Conservation (phyloP, 495 filamentous ascomycete species). For the Emericellopsis terricola region DNA sequence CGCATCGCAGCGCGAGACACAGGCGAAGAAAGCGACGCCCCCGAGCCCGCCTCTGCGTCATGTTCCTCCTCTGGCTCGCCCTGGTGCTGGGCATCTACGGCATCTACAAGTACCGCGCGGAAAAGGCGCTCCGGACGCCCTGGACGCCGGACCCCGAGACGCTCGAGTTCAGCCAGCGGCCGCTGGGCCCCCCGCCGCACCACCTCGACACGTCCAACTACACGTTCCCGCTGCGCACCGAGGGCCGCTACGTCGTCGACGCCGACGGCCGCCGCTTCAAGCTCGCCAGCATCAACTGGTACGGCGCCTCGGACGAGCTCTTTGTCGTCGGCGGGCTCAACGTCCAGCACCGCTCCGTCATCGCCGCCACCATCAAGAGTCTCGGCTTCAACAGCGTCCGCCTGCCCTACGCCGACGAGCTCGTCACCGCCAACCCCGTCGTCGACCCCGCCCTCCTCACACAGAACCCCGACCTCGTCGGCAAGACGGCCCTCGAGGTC, state of each 20-base stretch:
- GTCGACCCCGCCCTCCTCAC: conserved; percentile 26
- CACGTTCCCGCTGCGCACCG: conserved; percentile 29
- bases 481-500: conserved; percentile 32
- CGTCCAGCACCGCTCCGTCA: conserved; percentile 32
- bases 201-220: conserved; percentile 21
- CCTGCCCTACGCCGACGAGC: conserved; percentile 42
- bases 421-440: conserved; percentile 33
- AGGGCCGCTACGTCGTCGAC: conserved; percentile 38
- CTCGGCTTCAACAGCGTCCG: conserved; percentile 48
- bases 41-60: conserved; percentile 1
- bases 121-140: conserved; percentile 18
- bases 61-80: conserved; percentile 14
- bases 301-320: conserved; percentile 39
- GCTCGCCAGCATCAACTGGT: conserved; percentile 44
- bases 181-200: conserved; percentile 20
- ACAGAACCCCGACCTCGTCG: conserved; percentile 35
- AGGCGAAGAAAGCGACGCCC: too few relatives aligned
- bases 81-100: conserved; percentile 17
- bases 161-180: conserved; percentile 19
- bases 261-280: conserved; percentile 29
- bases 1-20: too few relatives aligned
- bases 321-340: conserved; percentile 43
- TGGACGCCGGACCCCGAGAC: conserved; percentile 22
- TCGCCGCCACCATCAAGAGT: conserved; percentile 29
- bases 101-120: conserved; percentile 19